Conservation (phyloP, 345 rosid genomes). For the Pelargonium nanum region DNA sequence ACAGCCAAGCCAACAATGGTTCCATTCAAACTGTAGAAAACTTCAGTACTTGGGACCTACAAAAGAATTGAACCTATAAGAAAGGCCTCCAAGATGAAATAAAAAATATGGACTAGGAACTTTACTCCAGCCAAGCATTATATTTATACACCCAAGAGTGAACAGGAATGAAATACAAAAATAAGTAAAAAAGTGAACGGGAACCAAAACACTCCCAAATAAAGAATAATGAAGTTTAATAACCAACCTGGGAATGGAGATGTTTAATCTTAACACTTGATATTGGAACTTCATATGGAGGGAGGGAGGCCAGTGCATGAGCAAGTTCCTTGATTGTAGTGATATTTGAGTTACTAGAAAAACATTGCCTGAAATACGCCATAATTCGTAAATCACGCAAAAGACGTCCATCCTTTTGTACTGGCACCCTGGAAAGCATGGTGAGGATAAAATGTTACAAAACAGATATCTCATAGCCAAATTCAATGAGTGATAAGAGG, state of each 20-base stretch:
- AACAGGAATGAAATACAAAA: background rate
- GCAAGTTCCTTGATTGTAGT: constrained; percentile 75
- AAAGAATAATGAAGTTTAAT: background rate
- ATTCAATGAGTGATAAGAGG: background rate
- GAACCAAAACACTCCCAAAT: background rate
- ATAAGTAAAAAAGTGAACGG: background rate
- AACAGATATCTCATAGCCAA: background rate
- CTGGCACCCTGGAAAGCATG: constrained; percentile 32
- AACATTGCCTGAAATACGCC: constrained; percentile 85
- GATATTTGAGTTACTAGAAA: constrained; percentile 45
- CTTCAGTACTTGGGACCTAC: constrained; percentile 58
- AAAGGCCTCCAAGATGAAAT: background rate
- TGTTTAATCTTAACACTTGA: constrained; percentile 62
- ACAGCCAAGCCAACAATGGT: constrained; percentile 82
- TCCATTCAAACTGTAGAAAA: constrained; percentile 72
- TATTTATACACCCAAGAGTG: background rate
- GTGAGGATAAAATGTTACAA: background rate
- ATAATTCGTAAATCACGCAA: constrained; percentile 63
- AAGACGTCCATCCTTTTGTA: constrained; percentile 58
- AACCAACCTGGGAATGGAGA: constrained; percentile 73
- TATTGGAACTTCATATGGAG: constrained; percentile 83
- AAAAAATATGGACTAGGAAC: background rate
- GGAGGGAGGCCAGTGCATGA: constrained; percentile 65
- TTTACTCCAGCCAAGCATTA: background rate
- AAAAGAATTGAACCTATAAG: constrained; percentile 12